Evolutionary conservation across 73 alveolate species (phyloP), one percentile per base, ranked within the genome.

Genomic region (Paramecium bursaria): DNA sequence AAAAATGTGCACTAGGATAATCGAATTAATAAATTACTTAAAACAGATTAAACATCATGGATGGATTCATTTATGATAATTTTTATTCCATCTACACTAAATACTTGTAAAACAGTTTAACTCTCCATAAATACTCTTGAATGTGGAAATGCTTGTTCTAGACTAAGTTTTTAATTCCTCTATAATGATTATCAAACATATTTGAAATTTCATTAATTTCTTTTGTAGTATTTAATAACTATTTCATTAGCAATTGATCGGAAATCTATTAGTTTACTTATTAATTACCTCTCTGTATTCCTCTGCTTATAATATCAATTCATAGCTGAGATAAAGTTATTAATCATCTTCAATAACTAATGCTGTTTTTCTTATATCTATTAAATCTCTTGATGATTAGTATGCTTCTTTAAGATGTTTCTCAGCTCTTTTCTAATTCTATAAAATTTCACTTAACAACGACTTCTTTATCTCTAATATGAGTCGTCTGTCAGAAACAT

Each of bases 121-220:
- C 53, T 67, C 82, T 67, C 82, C 82, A 67, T 6, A 67, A 42
- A 42, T 35, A 67, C 15, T 67, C 82, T 67, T 67, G 14, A 35
- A 67, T 67, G n/a, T 67, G 39, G 33, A 67, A 67, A 39, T 25
- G 48, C 2, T 19, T 33, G 13, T 15, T 21, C 4, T 5, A 19
- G 1, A 67, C 35, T 14, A 67, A 9, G 7, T 67, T 67, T 67
- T 67, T 67, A 33, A 67, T 39, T 13, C 44, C 44, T 14, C 44
- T 67, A 42, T 25, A 67, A 67, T 67, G 82, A 19, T 21, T 14
- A 13, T 67, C 82, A 67, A 67, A 67, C n/a, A n/a, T n/a, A n/a
- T n/a, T n/a, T n/a, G n/a, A n/a, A n/a, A n/a, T n/a, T 67, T 67
- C 33, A 25, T 31, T 30, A 67, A 67, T 67, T 14, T 39, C 26